Evolutionary conservation across 2,329 filamentous ascomycete species (phyloP), one percentile per base, ranked within the genome.

Genomic region (Bisporella sp.): DNA sequence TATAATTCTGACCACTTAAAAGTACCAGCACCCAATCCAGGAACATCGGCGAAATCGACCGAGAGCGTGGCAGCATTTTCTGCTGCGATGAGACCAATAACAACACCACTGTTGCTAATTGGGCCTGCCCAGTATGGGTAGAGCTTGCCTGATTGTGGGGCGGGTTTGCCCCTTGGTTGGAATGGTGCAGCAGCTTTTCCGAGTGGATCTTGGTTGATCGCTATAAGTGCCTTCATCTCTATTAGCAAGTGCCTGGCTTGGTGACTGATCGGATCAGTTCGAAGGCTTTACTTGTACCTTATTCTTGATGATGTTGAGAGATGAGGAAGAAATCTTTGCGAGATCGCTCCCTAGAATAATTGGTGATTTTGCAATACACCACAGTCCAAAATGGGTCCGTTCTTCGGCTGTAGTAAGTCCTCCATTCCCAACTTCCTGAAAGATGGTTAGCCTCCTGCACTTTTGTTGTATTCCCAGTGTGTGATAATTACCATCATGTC

Each of bases 21-120:
- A 2, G 68, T 65, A 45, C 62, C 65, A 6, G 66, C 64, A 1
- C 67, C 66, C 4, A 66, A 56, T 5, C 72, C 73, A n/a, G 65
- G 67, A 5, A 68, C 60, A n/a, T 66, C 54, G 48, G 71, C 68
- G 53, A 76, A 73, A 51, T 71, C 70, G 55, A 74, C 73, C 0
- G 64, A 66, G 30, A 74, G 63, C n/a, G 69, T 66, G 8, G 69
- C 64, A 46, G 63, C 65, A 48, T 69, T 70, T 45, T 62, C 68
- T 8, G 70, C 57, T 0, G 73, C 68, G 1, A 61, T 60, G 4
- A 76, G 56, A n/a, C 66, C 67, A 13, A 69, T 60, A 1, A 62
- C 61, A 1, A 64, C 60, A 21, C 72, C 67, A n/a, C n/a, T n/a
- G 8, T 66, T 65, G 32, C 61, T 64, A 5, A 62, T 67, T 55